Percentiles rank a stretch among this genome's conserved stretches.
These are phyloP conservation scores for Neonectria sp. DNA, from an alignment of 2,329 filamentous ascomycete genomes.

Conservation along the genomic window DNA sequence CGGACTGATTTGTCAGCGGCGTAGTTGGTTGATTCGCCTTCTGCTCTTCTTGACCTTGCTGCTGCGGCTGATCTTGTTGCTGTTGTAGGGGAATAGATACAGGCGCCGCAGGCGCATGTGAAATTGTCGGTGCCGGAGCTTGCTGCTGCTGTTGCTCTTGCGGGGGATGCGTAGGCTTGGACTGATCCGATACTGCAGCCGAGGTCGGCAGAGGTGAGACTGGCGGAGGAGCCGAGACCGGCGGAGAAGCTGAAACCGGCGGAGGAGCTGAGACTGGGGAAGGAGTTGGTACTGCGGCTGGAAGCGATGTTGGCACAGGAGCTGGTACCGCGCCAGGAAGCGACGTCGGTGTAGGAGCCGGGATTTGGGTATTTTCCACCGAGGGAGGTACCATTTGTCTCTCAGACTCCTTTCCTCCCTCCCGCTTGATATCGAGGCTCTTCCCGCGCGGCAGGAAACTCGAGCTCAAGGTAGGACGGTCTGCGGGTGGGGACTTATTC, in stretches of 20 bases:
- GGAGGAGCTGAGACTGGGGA: constrained; percentile 3
- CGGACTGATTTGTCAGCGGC: constrained; percentile 11
- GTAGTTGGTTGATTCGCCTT: constrained; percentile 25
- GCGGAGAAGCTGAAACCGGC: constrained; percentile 15
- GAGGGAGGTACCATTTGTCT: constrained; percentile 19
- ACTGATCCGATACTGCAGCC: not conserved
- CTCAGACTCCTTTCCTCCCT: constrained; percentile 46
- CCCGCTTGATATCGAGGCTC: constrained; percentile 64
- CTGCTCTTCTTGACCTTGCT: constrained; percentile 20
- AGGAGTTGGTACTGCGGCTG: constrained; percentile 21
- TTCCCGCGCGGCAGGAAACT: constrained; percentile 59
- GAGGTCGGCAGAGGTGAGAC: not conserved
- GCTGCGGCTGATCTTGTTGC: constrained; percentile 14
- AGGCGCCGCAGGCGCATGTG: constrained; percentile 2
- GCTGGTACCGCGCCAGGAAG: constrained; percentile 22
- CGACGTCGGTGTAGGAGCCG: constrained; percentile 30
- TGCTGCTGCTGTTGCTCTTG: constrained; percentile 19
- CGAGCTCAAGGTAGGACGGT: constrained; percentile 48
- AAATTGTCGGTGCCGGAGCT: not conserved
- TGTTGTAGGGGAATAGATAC: constrained; percentile 7
- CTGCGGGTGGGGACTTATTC: constrained; percentile 69
- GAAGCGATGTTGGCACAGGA: constrained; percentile 5
- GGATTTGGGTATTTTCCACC: constrained; percentile 28
- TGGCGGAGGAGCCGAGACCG: not conserved
- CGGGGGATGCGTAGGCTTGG: constrained; percentile 14